Evolutionary conservation across 2,329 filamentous ascomycete species (phyloP), one percentile per base, ranked within the genome.

Genomic region (Mollisia scopiformis): DNA sequence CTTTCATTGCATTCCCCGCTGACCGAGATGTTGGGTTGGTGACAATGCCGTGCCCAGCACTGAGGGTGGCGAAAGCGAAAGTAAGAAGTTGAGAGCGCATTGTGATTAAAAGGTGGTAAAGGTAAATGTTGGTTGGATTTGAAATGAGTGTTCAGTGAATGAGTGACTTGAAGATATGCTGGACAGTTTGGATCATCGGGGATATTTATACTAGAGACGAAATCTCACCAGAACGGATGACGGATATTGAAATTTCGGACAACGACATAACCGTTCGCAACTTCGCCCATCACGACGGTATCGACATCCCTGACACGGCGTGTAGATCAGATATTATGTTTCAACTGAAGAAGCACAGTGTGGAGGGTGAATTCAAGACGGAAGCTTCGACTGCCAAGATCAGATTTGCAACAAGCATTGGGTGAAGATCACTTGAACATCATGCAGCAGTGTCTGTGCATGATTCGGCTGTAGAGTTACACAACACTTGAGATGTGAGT

Each of bases 1-100:
- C 69, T 53, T 73, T 73, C 77, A 76, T 82, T 55, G 78, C 79
- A 2, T 74, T 55, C 6, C 80, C 80, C 14, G 78, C 72, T 30
- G 70, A 53, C 31, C 80, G 79, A 21, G 79, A 68, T 0, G 72
- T 53, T 3, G 80, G 80, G 5, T 68, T 74, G 41, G 71, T 73
- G 55, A 84, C 77, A 61, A 79, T 80, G 37, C 82, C 82, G 62
- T 84, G 82, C 53, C 75, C 79, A 33, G 78, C 75, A 54, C 77
- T 78, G 58, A 52, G 35, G 25, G 27, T 53, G 47, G 47, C 28
- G 27, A 53, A 47, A 35, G 33, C 31, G 31, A 54, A 23, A 21
- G 31, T 23, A 37, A 53, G 49, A 27, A 37, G 1, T 25, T 57
- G 41, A 14, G 28, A 28, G 16, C 21, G 56, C 49, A 58, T 58